Evolutionary conservation across 2,329 filamentous ascomycete genomes (phyloP).

Genomic region (Onygena corvina): DNA sequence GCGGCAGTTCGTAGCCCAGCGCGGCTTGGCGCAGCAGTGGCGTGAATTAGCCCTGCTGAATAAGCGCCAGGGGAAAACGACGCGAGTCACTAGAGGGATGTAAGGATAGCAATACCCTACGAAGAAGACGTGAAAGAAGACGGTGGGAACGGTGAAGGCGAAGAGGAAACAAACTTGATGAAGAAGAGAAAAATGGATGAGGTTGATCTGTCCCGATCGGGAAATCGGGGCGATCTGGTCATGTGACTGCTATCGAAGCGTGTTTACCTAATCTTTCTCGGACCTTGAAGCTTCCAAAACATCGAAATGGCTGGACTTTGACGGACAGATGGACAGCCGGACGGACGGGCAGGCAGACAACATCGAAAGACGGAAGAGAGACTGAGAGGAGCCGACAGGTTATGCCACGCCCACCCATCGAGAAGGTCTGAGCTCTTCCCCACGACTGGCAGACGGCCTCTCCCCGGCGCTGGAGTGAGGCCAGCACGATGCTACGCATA

Average conservation of each 20-base stretch:
- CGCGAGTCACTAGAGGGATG: too few relatives aligned
- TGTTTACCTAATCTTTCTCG: too few relatives aligned
- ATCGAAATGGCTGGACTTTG: too few relatives aligned
- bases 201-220: background rate
- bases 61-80: slow-evolving; percentile 7
- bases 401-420: too few relatives aligned
- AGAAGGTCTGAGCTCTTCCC: too few relatives aligned
- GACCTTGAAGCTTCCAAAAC: too few relatives aligned
- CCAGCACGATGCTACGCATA: slow-evolving; percentile 60
- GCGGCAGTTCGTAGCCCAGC: slow-evolving; percentile 5
- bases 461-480: background rate
- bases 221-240: too few relatives aligned
- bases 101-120: too few relatives aligned
- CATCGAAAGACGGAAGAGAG: too few relatives aligned
- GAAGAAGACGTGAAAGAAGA: background rate
- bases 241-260: background rate
- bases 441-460: slow-evolving; percentile 3
- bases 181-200: background rate
- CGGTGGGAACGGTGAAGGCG: background rate
- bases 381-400: too few relatives aligned
- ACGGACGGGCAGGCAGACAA: too few relatives aligned
- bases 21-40: slow-evolving; percentile 5
- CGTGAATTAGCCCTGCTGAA: background rate
- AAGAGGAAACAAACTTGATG: background rate
- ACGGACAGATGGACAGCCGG: too few relatives aligned